A percentile compares a stretch with the other conserved stretches of the same genome.
Conservation (phyloP, 129 eudicot genomes). For the Flaveria bidentis region DNA sequence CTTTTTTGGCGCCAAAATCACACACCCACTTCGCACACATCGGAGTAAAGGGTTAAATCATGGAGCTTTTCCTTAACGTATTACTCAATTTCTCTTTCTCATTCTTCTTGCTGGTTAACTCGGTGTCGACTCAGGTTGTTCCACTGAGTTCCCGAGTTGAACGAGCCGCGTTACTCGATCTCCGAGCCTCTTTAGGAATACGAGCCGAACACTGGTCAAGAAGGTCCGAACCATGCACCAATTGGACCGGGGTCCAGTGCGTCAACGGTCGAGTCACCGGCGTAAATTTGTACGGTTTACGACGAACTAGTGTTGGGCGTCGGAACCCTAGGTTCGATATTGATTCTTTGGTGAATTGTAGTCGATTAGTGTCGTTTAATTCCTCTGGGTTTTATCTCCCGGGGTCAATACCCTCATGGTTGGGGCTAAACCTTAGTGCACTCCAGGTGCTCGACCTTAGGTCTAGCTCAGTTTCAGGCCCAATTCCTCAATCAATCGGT, state of each 20-base stretch:
- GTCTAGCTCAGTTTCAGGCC: slow-evolving; percentile 58
- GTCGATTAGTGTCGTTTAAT: slow-evolving; percentile 44
- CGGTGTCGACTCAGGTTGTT: slow-evolving; percentile 43
- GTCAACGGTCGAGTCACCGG: slow-evolving; percentile 51
- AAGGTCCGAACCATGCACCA: slow-evolving; percentile 56
- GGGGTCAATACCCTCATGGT: slow-evolving; percentile 74
- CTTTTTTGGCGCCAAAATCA: background rate
- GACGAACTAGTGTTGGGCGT: slow-evolving; percentile 46
- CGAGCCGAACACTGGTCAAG: slow-evolving; percentile 65
- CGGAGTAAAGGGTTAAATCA: slow-evolving; percentile 10
- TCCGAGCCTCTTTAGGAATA: slow-evolving; percentile 65
- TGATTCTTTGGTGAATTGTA: slow-evolving; percentile 52
- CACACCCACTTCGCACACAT: too few species aligned
- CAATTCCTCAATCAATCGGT: slow-evolving; percentile 67
- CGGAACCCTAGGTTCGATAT: slow-evolving; percentile 56
- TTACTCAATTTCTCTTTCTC: slow-evolving; percentile 28
- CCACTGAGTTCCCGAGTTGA: slow-evolving; percentile 52
- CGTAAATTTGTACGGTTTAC: slow-evolving; percentile 48
- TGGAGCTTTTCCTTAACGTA: slow-evolving; percentile 39
- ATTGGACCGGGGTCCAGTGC: slow-evolving; percentile 71
- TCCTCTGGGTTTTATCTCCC: slow-evolving; percentile 61
- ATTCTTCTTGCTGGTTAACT: slow-evolving; percentile 40
- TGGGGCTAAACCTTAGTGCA: slow-evolving; percentile 50
- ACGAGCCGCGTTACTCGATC: slow-evolving; percentile 52
- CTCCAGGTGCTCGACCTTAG: slow-evolving; percentile 78